Evolutionary conservation across 176 grass and related monocot genomes (phyloP), one percentile per base, ranked within the genome.

Genomic region (Tillandsia fasciculata): DNA sequence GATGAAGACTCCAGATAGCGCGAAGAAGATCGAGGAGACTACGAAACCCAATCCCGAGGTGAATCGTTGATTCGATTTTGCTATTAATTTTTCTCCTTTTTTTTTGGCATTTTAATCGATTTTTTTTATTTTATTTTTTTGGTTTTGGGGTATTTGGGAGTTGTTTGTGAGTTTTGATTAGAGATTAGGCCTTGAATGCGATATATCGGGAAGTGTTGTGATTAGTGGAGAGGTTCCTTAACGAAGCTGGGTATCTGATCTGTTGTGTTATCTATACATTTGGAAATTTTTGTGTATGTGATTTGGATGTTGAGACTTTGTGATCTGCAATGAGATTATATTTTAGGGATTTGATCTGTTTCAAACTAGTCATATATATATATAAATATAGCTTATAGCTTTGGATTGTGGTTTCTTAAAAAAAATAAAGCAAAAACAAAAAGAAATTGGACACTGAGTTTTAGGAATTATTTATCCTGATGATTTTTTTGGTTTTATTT

Each of bases 1-100:
- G 71, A 97, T 97, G 93, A 89, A 97, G 51, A 85, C 91, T 23
- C 91, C 91, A 11, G 84, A 90, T 64, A 77, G 91, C 7, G 33
- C 33, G 22, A 68, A 76, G 26, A 83, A 68, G 71, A 67, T 61
- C 68, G 77, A 56, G 9, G 77, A 52, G 18, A 70, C 63, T 14
- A 48, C 83, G 20, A 52, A 80, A 8, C 63, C 83, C 52, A 78
- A 70, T 52, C 75, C 82, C 20, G 70, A 81, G 78, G 78, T 86
- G 52, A 54, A 68, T 24, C 33, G 33, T 42, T 5, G 33, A 42
- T 42, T 42, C 33, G 33, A 42, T 42, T 7, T 42, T 42, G 33
- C 3, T 54, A 15, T 52, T 26, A 2, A 9, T 23, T n/a, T 10
- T 3, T 11, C 48, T 9, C 11, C 33, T 11, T 29, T 29, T 29